phyloP scores from a whole-genome alignment of 1,284 basidiomycete genomes.

The Boletus hoseneyae region DNA sequence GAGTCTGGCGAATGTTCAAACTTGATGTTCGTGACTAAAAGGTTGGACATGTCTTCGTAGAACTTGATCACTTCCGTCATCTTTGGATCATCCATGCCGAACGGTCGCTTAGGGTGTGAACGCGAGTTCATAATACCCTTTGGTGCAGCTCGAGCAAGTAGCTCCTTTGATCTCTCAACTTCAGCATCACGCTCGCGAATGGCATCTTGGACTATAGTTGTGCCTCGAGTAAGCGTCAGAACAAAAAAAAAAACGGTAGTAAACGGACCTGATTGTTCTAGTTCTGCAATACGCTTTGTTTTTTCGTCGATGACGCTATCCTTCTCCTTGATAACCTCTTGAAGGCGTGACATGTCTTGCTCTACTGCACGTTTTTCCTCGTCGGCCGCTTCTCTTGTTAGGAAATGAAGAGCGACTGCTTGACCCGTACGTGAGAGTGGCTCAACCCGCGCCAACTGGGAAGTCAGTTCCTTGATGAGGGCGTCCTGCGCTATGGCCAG shows the following conservation, averaged over 20 bases:
- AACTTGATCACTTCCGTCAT: conserved; percentile 48
- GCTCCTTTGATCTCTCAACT: conserved; percentile 51
- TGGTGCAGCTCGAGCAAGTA: conserved; percentile 41
- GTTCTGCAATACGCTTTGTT: conserved; percentile 42
- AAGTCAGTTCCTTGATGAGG: conserved; percentile 55
- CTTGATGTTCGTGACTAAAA: conserved; percentile 51
- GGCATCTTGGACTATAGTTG: conserved; percentile 43
- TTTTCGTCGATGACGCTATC: conserved; percentile 44
- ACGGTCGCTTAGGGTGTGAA: conserved; percentile 31
- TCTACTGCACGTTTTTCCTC: conserved; percentile 57
- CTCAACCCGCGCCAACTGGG: conserved; percentile 50
- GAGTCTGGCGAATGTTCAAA: conserved; percentile 28
- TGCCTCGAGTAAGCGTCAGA: conserved; percentile 6
- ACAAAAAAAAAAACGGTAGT: background rate
- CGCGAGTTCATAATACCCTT: conserved; percentile 28
- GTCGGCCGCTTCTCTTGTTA: conserved; percentile 70
- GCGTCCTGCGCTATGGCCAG: conserved; percentile 49
- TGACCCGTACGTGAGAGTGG: conserved; percentile 49
- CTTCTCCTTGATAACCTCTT: conserved; percentile 42
- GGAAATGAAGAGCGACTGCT: conserved; percentile 53
- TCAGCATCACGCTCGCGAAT: conserved; percentile 57
- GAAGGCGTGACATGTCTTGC: conserved; percentile 46
- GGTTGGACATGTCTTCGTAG: conserved; percentile 61
- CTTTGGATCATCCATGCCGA: conserved; percentile 48
- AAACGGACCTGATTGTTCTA: conserved; percentile 47